Evolutionary conservation across 2,329 filamentous ascomycete species (phyloP).

Genomic region (Ophiobolus disseminans): DNA sequence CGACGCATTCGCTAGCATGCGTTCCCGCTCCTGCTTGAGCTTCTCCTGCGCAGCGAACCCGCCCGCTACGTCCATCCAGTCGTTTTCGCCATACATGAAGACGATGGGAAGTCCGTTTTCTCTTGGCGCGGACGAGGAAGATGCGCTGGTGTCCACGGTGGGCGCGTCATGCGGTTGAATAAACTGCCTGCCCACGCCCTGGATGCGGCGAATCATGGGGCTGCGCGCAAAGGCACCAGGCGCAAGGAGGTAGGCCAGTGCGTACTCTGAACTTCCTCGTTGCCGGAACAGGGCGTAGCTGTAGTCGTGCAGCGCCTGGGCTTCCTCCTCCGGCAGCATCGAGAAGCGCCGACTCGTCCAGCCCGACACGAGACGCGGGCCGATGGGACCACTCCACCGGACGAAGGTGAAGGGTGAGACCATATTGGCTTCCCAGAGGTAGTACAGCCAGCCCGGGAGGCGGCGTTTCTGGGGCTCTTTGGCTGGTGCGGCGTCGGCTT

Average conservation of each 20-base stretch:
- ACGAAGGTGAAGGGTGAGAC: constrained; percentile 93
- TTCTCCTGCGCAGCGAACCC: constrained; percentile 82
- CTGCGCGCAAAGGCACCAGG: constrained; percentile 90
- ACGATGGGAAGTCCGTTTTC: constrained; percentile 81
- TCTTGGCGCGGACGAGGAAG: constrained; percentile 28
- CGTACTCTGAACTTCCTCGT: constrained; percentile 91
- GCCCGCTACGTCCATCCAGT: constrained; percentile 97
- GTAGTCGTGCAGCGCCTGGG: constrained; percentile 87
- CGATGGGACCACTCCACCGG: constrained; percentile 85
- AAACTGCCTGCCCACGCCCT: constrained; percentile 80
- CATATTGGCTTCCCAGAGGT: constrained; percentile 91
- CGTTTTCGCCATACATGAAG: constrained; percentile 95
- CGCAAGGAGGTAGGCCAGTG: constrained; percentile 87
- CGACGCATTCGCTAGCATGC: constrained; percentile 66
- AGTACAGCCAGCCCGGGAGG: constrained; percentile 84
- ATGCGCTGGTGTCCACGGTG: constrained; percentile 33
- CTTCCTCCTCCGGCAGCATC: constrained; percentile 80
- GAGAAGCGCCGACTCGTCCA: constrained; percentile 95
- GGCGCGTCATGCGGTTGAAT: constrained; percentile 41
- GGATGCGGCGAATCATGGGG: constrained; percentile 85
- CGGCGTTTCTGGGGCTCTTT: constrained; percentile 64
- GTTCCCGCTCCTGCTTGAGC: constrained; percentile 71
- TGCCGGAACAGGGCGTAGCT: constrained; percentile 94
- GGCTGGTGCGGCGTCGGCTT: constrained; percentile 43
- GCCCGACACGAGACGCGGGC: constrained; percentile 88